Conservation (phyloP, 2,329 filamentous ascomycete genomes). For the Cadophora sp. region DNA sequence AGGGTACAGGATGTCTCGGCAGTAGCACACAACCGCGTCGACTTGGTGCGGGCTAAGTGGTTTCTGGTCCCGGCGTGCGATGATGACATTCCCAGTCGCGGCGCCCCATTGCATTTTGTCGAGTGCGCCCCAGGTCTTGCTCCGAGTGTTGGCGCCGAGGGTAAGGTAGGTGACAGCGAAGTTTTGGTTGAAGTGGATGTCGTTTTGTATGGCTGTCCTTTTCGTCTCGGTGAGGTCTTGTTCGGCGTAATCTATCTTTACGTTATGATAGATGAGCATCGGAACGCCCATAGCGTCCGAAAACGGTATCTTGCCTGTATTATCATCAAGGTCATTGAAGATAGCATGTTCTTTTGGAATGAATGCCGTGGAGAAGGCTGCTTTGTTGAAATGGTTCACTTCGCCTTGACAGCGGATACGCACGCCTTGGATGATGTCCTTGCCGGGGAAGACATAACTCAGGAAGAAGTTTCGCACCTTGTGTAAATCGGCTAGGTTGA, state of each 20-base stretch:
- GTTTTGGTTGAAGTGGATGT: not conserved
- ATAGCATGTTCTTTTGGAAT: not conserved
- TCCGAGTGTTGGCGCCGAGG: not conserved
- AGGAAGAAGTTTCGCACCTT: not conserved
- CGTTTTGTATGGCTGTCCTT: not conserved
- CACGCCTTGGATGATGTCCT: not conserved
- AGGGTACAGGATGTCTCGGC: not conserved
- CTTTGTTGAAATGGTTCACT: too few species aligned
- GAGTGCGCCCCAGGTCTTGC: not conserved
- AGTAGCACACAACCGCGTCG: not conserved
- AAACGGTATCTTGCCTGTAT: not conserved
- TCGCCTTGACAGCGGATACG: not conserved
- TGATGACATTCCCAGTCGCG: not conserved
- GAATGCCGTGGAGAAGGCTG: not conserved
- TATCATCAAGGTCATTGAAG: not conserved
- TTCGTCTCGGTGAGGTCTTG: not conserved
- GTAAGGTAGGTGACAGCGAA: not conserved
- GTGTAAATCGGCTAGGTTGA: not conserved
- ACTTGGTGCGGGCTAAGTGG: not conserved
- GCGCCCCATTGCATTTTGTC: not conserved
- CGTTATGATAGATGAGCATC: not conserved
- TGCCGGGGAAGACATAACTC: not conserved
- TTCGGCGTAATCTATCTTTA: not conserved
- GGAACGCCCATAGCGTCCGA: not conserved
- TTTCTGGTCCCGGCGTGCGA: not conserved